These are phyloP conservation scores for Vickermania spadyakhi DNA, from an alignment of 208 protist genomes.

Conservation along the genomic window DNA sequence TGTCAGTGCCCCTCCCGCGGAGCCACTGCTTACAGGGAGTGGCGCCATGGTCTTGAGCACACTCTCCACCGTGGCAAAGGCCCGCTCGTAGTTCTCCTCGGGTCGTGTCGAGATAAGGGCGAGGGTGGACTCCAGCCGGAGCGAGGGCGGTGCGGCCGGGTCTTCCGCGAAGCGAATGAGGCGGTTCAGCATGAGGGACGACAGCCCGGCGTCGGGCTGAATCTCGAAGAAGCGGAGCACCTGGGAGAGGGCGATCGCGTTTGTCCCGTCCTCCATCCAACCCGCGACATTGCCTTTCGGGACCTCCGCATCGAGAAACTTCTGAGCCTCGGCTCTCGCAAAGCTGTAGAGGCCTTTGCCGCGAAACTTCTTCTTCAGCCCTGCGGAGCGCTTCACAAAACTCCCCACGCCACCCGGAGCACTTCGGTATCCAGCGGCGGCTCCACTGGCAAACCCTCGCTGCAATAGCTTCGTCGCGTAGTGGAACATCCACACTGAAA, in stretches of 20 bases:
- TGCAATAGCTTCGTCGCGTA: background rate
- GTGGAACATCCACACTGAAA: background rate
- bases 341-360: slow-evolving; percentile 52
- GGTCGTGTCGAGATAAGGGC: slow-evolving; percentile 22
- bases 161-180: slow-evolving; percentile 56
- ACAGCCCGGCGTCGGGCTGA: slow-evolving; percentile 45
- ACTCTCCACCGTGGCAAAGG: slow-evolving; percentile 38
- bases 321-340: slow-evolving; percentile 55
- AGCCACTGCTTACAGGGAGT: too few relatives aligned
- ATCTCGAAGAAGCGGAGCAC: slow-evolving; percentile 71
- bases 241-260: slow-evolving; percentile 67
- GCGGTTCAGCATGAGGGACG: slow-evolving; percentile 47
- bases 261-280: slow-evolving; percentile 66
- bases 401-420: slow-evolving; percentile 45
- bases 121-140: slow-evolving; percentile 30
- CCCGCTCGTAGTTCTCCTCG: slow-evolving; percentile 71
- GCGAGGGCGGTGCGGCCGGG: slow-evolving; percentile 5
- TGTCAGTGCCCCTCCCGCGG: background rate
- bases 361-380: slow-evolving; percentile 52
- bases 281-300: slow-evolving; percentile 35
- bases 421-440: slow-evolving; percentile 15
- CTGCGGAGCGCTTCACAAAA: slow-evolving; percentile 35
- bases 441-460: slow-evolving; percentile 58
- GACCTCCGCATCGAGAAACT: slow-evolving; percentile 74
- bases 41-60: slow-evolving; percentile 20